phyloP scores from a whole-genome alignment of 2,329 filamentous ascomycete genomes.

The Coniochaeta sp. region DNA sequence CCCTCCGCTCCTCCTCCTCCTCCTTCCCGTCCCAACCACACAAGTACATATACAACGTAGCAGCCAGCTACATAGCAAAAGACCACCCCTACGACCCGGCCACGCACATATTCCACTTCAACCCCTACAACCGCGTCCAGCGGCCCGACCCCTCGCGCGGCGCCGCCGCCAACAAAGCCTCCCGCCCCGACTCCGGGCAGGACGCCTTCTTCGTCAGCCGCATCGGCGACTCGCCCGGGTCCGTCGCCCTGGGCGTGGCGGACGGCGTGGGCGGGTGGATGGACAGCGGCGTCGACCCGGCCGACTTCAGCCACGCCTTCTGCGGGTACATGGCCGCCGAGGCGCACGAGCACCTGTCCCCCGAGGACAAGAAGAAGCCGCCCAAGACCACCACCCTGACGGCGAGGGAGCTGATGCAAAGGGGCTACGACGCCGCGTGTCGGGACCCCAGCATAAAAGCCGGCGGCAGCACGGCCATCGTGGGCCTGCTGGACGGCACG shows the following conservation, averaged over 20 bases:
- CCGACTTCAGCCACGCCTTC: slow-evolving; percentile 88
- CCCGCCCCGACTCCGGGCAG: slow-evolving; percentile 75
- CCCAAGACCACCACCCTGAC: slow-evolving; percentile 34
- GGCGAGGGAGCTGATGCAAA: slow-evolving; percentile 68
- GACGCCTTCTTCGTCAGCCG: slow-evolving; percentile 92
- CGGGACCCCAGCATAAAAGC: slow-evolving; percentile 66
- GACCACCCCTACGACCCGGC: slow-evolving; percentile 59
- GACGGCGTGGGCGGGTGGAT: slow-evolving; percentile 96
- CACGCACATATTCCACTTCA: slow-evolving; percentile 68
- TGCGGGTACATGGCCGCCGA: slow-evolving; percentile 87
- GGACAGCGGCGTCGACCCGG: slow-evolving; percentile 86
- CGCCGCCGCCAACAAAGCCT: slow-evolving; percentile 48
- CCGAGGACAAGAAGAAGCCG: slow-evolving; percentile 12
- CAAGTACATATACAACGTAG: slow-evolving; percentile 61
- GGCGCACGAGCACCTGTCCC: slow-evolving; percentile 50
- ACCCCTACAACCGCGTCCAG: slow-evolving; percentile 54
- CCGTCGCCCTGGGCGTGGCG: slow-evolving; percentile 79
- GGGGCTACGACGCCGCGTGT: slow-evolving; percentile 76
- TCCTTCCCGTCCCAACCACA: not conserved
- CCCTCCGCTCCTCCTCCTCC: too few species aligned
- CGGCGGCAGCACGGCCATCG: slow-evolving; percentile 85
- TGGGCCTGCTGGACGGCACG: slow-evolving; percentile 63
- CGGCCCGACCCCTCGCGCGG: slow-evolving; percentile 35
- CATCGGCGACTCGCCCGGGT: slow-evolving; percentile 58
- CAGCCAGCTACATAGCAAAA: slow-evolving; percentile 71